Evolutionary conservation across 768 basidiomycete genomes (phyloP).

Genomic region (Gloeostereum incarnatum): DNA sequence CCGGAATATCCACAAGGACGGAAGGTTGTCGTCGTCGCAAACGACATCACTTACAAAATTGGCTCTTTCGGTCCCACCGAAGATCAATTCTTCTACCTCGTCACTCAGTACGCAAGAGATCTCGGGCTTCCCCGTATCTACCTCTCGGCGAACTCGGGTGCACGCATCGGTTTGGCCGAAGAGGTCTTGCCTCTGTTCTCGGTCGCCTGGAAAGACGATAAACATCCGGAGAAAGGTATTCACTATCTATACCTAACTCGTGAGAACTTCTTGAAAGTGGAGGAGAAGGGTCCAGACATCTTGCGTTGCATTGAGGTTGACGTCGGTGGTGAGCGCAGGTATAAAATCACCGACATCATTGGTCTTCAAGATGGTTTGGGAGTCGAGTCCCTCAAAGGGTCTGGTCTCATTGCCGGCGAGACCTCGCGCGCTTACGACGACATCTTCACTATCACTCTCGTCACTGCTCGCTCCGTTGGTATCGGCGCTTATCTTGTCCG

Average conservation of each 20-base stretch:
- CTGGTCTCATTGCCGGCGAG: conserved; percentile 97
- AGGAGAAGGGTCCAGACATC: conserved; percentile 73
- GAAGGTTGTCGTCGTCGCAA: conserved; percentile 82
- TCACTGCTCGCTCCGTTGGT: conserved; percentile 97
- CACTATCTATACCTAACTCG: conserved; percentile 93
- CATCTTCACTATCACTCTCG: conserved; percentile 98
- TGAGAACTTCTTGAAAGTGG: conserved; percentile 82
- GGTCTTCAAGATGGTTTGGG: conserved; percentile 97
- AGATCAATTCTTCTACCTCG: conserved; percentile 94
- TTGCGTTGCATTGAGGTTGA: conserved; percentile 81
- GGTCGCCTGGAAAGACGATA: conserved; percentile 80
- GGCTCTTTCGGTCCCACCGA: conserved; percentile 96
- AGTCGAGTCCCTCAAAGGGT: conserved; percentile 92
- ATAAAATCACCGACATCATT: conserved; percentile 95
- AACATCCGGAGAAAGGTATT: conserved; percentile 88
- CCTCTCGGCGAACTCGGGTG: conserved; percentile 98
- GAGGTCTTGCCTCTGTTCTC: conserved; percentile 85
- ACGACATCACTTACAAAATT: conserved; percentile 98
- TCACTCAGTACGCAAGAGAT: conserved; percentile 85
- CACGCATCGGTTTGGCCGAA: conserved; percentile 92
- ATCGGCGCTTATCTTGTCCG: conserved; percentile 99
- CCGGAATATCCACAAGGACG: conserved; percentile 91
- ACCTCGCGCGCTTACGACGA: conserved; percentile 98
- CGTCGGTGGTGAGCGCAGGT: conserved; percentile 77
- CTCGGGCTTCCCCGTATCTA: conserved; percentile 92